phyloP scores from a whole-genome alignment of 75 land plant genomes.

The Pinus tabuliformis region DNA sequence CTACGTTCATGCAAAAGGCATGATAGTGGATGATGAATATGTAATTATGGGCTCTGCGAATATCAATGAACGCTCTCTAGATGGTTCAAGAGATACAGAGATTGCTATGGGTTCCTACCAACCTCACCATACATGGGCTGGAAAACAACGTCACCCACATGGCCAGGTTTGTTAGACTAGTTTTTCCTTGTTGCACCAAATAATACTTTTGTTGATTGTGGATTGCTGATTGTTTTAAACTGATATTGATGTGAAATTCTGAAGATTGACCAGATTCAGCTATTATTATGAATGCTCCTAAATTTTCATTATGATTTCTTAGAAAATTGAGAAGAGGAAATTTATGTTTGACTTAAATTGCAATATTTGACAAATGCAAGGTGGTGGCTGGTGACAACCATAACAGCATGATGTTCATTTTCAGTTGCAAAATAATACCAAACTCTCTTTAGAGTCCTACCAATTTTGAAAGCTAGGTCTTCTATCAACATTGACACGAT shows the following conservation, averaged over 20 bases:
- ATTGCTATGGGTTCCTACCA: slow-evolving; percentile 55
- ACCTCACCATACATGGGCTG: slow-evolving; percentile 42
- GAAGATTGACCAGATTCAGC: neutral
- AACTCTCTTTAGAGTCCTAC: neutral
- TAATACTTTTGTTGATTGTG: neutral
- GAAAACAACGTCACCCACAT: slow-evolving; percentile 19
- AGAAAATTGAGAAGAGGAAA: neutral
- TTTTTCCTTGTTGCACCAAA: neutral
- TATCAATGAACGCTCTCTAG: slow-evolving; percentile 44
- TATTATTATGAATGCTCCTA: neutral
- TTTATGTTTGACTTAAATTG: neutral
- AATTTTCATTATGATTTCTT: neutral
- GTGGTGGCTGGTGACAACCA: neutral
- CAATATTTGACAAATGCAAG: neutral
- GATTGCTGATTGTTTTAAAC: neutral
- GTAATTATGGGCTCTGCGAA: slow-evolving; percentile 46
- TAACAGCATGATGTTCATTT: neutral
- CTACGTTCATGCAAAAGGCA: slow-evolving; percentile 47
- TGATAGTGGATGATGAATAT: slow-evolving; percentile 50
- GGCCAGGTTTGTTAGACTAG: slow-evolving; percentile 29
- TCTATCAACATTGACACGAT: neutral
- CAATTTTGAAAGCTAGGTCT: neutral
- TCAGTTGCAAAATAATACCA: neutral
- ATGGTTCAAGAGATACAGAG: slow-evolving; percentile 36
- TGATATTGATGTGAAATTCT: neutral